A percentile compares a stretch with the other conserved stretches of the same genome.
phyloP scores from a whole-genome alignment of 108 stramenopile species.

The Cyclotella sp. region DNA sequence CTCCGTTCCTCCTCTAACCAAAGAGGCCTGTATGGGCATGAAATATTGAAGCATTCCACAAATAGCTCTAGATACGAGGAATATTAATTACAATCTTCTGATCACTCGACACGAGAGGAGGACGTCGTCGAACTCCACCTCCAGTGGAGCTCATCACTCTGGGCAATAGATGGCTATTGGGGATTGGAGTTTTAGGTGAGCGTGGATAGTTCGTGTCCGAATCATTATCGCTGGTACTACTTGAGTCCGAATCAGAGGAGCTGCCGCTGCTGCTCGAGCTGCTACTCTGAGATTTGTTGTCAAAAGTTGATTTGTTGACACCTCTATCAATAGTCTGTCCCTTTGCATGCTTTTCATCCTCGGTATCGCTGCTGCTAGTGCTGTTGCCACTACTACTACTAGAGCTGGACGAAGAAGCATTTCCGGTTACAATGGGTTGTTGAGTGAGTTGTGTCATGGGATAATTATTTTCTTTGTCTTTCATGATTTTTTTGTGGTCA shows the following conservation, averaged over 20 bases:
- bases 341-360: not conserved
- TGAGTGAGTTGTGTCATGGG: constrained; percentile 4
- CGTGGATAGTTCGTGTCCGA: not conserved
- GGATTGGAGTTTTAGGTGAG: not conserved
- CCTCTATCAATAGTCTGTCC: not conserved
- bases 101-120: constrained; percentile 12
- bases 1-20: not conserved
- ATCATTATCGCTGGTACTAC: constrained; percentile 9
- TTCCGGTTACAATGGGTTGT: not conserved
- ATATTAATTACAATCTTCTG: constrained; percentile 18
- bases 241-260: constrained; percentile 27
- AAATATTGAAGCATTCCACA: not conserved
- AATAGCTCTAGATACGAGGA: not conserved
- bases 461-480: not conserved
- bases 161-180: constrained; percentile 7
- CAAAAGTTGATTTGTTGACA: not conserved
- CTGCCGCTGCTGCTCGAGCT: constrained; percentile 17
- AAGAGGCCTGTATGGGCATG: not conserved
- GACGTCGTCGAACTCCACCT: not conserved
- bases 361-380: too few species aligned
- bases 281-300: not conserved
- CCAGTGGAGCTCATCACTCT: not conserved
- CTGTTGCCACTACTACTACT: not conserved
- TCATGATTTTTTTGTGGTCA: not conserved
- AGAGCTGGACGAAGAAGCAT: not conserved